phyloP scores from a whole-genome alignment of 1,284 basidiomycete genomes.

The Exobasidium cylindrosporum region DNA sequence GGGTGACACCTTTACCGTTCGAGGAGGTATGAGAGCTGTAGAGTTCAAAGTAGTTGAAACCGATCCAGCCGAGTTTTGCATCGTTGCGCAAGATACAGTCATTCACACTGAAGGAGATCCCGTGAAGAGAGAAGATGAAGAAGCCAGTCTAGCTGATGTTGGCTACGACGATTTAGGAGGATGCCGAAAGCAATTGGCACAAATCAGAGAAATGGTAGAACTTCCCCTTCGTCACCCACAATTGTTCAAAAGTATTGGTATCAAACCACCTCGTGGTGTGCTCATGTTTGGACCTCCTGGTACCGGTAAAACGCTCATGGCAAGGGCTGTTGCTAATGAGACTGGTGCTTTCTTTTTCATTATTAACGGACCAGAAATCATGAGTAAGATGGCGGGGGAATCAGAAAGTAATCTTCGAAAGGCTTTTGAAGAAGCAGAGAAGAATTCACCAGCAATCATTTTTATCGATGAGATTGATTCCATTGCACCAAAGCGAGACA shows the following conservation, averaged over 20 bases:
- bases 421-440: conserved; percentile 98
- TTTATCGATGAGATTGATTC: conserved; percentile 99
- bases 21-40: conserved; percentile 71
- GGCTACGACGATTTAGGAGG: conserved; percentile 99
- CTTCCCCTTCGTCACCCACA: conserved; percentile 96
- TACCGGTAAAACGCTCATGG: conserved; percentile 67
- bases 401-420: conserved; percentile 94
- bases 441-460: conserved; percentile 99
- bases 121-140: conserved; percentile 97
- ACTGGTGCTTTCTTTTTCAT: conserved; percentile 99
- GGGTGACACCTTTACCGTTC: conserved; percentile 97
- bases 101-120: conserved; percentile 98
- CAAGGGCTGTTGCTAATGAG: conserved; percentile 97
- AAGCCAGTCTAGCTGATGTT: conserved; percentile 91
- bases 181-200: conserved; percentile 98
- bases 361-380: conserved; percentile 99
- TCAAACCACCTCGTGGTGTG: conserved; percentile 84
- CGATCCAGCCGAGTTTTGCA: conserved; percentile 92
- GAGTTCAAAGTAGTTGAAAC: conserved; percentile 96
- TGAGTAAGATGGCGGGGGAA: conserved; percentile 99
- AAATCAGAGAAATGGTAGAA: conserved; percentile 98
- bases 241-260: conserved; percentile 99
- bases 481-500: conserved; percentile 98
- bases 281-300: conserved; percentile 56
- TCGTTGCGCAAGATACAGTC: conserved; percentile 93